A percentile compares a stretch with the other conserved stretches of the same genome.
Evolutionary conservation across 805 yeast genomes (phyloP).

Genomic region (Saccharomycopsis sp.): DNA sequence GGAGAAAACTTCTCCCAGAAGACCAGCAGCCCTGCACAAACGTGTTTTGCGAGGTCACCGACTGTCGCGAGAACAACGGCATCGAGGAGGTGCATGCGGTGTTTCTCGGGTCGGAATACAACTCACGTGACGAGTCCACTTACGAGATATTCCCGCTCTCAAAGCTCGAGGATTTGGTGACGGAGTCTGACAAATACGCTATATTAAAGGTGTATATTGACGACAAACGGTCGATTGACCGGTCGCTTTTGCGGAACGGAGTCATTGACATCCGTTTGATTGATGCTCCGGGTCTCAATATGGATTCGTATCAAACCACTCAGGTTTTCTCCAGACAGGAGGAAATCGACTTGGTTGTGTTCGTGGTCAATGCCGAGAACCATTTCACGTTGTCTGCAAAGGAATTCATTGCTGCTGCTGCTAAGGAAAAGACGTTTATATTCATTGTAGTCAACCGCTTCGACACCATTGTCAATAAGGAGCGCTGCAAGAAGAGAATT

Average conservation of each 20-base stretch:
- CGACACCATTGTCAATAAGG: slow-evolving; percentile 77
- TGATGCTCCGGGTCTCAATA: slow-evolving; percentile 95
- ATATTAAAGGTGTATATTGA: slow-evolving; percentile 75
- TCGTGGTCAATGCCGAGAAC: slow-evolving; percentile 94
- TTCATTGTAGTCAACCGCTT: slow-evolving; percentile 92
- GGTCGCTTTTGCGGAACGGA: slow-evolving; percentile 78
- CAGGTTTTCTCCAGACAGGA: slow-evolving; percentile 95
- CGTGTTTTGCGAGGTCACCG: slow-evolving; percentile 91
- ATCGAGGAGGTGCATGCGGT: slow-evolving; percentile 93
- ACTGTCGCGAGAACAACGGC: slow-evolving; percentile 67
- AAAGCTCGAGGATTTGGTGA: slow-evolving; percentile 63
- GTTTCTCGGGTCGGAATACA: slow-evolving; percentile 46
- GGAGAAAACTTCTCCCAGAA: slow-evolving; percentile 77
- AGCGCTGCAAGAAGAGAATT: slow-evolving; percentile 68
- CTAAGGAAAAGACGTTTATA: slow-evolving; percentile 83
- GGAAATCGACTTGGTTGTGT: slow-evolving; percentile 92
- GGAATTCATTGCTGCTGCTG: slow-evolving; percentile 86
- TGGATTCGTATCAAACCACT: slow-evolving; percentile 90
- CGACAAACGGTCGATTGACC: slow-evolving; percentile 61
- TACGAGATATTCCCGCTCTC: slow-evolving; percentile 49
- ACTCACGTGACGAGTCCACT: slow-evolving; percentile 54
- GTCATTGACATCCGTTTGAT: slow-evolving; percentile 86
- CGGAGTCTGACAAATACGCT: slow-evolving; percentile 62
- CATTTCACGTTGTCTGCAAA: slow-evolving; percentile 92
- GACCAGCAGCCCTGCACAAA: slow-evolving; percentile 98